These are phyloP conservation scores for Borealophlyctis nickersoniae DNA, from an alignment of 192 early-diverging fungal genomes.

Conservation along the genomic window DNA sequence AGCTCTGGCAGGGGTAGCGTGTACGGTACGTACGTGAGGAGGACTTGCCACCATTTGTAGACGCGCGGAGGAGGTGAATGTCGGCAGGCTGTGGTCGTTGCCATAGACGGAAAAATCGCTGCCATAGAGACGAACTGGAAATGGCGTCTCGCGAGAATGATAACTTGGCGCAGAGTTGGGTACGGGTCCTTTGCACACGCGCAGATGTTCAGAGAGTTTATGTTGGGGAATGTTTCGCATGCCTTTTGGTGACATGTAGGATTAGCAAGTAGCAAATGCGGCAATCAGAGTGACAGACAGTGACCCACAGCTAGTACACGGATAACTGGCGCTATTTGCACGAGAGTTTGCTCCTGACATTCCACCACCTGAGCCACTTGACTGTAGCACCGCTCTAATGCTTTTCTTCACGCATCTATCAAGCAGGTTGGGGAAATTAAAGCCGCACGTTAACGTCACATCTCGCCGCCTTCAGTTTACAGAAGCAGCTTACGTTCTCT, in stretches of 20 bases:
- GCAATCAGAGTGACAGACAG: neutral
- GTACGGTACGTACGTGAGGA: no score
- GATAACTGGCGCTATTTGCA: neutral
- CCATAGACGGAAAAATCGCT: no score
- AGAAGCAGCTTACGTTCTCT: constrained; percentile 28
- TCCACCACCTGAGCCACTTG: neutral
- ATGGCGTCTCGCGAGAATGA: neutral
- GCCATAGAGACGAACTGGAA: neutral
- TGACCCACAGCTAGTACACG: neutral
- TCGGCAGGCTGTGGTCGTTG: no score
- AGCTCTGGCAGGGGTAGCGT: neutral
- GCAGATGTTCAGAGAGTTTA: constrained; percentile 27
- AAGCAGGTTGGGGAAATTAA: neutral
- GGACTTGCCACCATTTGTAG: no score
- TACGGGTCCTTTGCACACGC: constrained; percentile 11
- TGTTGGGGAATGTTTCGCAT: constrained; percentile 29
- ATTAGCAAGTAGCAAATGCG: no score
- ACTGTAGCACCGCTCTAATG: neutral
- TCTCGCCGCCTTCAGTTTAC: neutral
- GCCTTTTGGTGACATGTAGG: constrained; percentile 12
- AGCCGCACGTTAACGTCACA: neutral
- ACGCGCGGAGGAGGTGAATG: no score
- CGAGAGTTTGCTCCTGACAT: neutral
- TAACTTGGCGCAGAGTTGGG: neutral
- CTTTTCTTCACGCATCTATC: constrained; percentile 26